These are phyloP conservation scores for Aureobasidium sp. DNA, from an alignment of 2,329 filamentous ascomycete genomes.

Conservation along the genomic window DNA sequence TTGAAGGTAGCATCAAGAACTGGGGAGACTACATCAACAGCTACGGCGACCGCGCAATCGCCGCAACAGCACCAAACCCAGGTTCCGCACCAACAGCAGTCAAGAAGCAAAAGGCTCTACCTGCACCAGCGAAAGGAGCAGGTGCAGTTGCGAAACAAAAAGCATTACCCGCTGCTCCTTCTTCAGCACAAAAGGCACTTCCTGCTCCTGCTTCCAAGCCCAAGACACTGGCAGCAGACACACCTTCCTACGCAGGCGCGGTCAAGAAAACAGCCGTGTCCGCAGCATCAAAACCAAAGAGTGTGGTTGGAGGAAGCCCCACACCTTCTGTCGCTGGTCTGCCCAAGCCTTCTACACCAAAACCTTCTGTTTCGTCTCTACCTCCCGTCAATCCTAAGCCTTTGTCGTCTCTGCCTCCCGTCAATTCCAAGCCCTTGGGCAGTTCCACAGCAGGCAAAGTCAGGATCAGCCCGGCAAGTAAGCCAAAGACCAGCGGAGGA, in stretches of 20 bases:
- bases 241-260: background rate
- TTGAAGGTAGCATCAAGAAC: slow-evolving; percentile 28
- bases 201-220: slow-evolving; percentile 21
- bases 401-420: background rate
- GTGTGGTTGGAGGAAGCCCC: background rate
- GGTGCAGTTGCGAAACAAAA: slow-evolving; percentile 14
- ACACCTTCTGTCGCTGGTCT: background rate
- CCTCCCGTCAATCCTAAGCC: background rate
- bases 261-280: background rate
- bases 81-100: slow-evolving; percentile 17
- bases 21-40: slow-evolving; percentile 29
- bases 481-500: slow-evolving; percentile 14
- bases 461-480: slow-evolving; percentile 19
- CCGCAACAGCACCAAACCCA: slow-evolving; percentile 27
- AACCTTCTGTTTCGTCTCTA: background rate
- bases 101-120: slow-evolving; percentile 16
- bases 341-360: background rate
- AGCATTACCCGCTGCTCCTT: slow-evolving; percentile 12
- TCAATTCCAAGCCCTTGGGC: background rate
- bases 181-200: slow-evolving; percentile 16
- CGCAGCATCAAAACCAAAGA: background rate
- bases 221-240: background rate
- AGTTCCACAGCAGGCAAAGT: slow-evolving; percentile 12
- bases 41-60: slow-evolving; percentile 28
- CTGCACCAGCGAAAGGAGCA: slow-evolving; percentile 14